Percentiles rank a stretch among this genome's conserved stretches.
phyloP scores from a whole-genome alignment of 2,329 filamentous ascomycete genomes.

The Cordyceps tenuipes region DNA sequence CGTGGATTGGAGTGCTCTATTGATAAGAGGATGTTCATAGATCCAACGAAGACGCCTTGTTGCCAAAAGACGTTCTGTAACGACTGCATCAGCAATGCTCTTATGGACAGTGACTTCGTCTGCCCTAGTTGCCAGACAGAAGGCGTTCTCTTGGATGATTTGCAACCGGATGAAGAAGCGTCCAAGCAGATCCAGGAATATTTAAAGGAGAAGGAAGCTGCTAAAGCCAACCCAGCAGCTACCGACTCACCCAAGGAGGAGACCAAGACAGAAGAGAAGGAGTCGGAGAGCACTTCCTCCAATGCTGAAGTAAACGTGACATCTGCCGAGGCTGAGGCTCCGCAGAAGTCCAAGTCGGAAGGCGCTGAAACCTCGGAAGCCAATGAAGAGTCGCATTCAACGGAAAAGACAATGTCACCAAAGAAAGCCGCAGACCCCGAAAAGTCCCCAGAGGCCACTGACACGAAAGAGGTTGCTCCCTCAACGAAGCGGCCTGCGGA shows the following conservation, averaged over 20 bases:
- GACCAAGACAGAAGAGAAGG: conserved; percentile 30
- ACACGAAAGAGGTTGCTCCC: conserved; percentile 25
- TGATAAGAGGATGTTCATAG: conserved; percentile 97
- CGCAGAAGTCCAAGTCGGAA: not conserved
- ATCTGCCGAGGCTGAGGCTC: not conserved
- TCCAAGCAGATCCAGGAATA: conserved; percentile 72
- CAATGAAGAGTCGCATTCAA: conserved; percentile 14
- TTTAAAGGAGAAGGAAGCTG: conserved; percentile 46
- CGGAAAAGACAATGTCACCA: conserved; percentile 22
- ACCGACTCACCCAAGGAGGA: conserved; percentile 25
- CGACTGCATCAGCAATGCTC: conserved; percentile 98
- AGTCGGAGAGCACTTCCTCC: conserved; percentile 27
- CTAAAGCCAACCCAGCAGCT: conserved; percentile 32
- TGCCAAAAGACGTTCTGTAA: conserved; percentile 98
- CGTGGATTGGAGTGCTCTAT: conserved; percentile 86
- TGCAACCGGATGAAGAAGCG: conserved; percentile 73
- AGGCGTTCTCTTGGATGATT: conserved; percentile 86
- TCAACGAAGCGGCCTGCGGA: conserved; percentile 79
- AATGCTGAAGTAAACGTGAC: not conserved
- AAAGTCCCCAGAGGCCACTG: conserved; percentile 26
- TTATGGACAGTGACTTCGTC: conserved; percentile 96
- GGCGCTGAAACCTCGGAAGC: not conserved
- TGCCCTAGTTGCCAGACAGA: conserved; percentile 89
- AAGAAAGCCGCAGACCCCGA: conserved; percentile 27
- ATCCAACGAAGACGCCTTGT: conserved; percentile 98